Percentiles rank a stretch among this genome's conserved stretches.
Conservation (phyloP, 202 grass and related monocot genomes). For the Bolboschoenoplectus hybrid region DNA sequence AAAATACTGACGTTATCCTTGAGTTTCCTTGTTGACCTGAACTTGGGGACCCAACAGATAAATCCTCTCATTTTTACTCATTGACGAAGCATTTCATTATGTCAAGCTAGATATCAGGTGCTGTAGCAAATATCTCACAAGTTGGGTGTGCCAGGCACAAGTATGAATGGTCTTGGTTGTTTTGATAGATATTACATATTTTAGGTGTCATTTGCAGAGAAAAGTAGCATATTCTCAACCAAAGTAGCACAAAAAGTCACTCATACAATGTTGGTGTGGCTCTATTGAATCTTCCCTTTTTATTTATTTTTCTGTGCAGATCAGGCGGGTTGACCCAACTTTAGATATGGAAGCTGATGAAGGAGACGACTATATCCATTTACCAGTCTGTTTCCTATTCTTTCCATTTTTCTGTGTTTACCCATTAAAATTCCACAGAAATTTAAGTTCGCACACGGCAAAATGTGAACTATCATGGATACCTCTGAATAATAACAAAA, state of each 20-base stretch:
- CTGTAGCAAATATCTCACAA: too few species aligned
- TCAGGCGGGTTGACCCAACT: slow-evolving; percentile 92
- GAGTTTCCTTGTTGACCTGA: too few species aligned
- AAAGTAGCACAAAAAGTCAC: background rate
- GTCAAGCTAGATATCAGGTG: too few species aligned
- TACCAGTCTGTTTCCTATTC: slow-evolving; percentile 62
- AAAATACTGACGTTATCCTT: too few species aligned
- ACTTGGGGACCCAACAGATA: too few species aligned
- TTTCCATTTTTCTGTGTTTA: slow-evolving; percentile 36
- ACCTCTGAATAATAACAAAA: background rate
- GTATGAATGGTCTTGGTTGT: background rate
- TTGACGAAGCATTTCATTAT: too few species aligned
- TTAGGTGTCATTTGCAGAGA: background rate
- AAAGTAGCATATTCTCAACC: background rate
- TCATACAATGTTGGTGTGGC: background rate
- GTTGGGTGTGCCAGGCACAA: background rate
- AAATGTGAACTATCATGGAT: background rate
- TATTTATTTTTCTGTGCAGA: slow-evolving; percentile 52
- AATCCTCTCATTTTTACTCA: too few species aligned
- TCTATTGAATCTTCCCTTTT: background rate
- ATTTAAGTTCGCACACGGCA: background rate
- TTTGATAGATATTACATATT: background rate
- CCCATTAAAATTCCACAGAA: slow-evolving; percentile 20
- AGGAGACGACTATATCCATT: slow-evolving; percentile 93
- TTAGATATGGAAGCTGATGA: slow-evolving; percentile 96